Percentiles rank a stretch among this genome's conserved stretches.
Conservation (phyloP, 176 grass and related monocot species). For the Oryza longistaminata region DNA sequence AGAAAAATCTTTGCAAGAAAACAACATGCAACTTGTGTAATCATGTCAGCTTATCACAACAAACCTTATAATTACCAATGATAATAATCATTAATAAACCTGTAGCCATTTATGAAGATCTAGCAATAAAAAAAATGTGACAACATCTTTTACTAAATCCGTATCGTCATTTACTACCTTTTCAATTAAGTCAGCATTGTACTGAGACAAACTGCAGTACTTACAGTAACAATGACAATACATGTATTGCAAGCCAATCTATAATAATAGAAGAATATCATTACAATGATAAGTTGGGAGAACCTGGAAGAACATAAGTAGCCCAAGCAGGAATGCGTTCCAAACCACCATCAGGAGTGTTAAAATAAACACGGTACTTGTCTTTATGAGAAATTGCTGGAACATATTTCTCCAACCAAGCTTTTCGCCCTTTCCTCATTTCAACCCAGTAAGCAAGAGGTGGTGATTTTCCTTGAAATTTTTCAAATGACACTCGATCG, state of each 20-base stretch:
- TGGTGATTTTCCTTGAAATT: conserved; percentile 77
- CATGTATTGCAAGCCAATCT: background rate
- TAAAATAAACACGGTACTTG: conserved; percentile 95
- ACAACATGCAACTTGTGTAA: background rate
- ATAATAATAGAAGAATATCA: conserved; percentile 23
- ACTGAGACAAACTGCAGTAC: background rate
- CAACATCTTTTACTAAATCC: background rate
- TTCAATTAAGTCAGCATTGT: too few species aligned
- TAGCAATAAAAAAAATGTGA: background rate
- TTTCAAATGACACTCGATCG: conserved; percentile 70
- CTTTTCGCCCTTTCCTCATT: conserved; percentile 82
- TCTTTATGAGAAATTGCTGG: conserved; percentile 74
- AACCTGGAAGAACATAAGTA: conserved; percentile 93
- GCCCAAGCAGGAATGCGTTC: conserved; percentile 94
- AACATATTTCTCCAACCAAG: conserved; percentile 88
- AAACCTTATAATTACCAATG: background rate
- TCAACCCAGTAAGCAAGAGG: conserved; percentile 92
- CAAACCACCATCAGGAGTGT: conserved; percentile 88
- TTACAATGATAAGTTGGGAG: conserved; percentile 12
- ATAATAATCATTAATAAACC: conserved; percentile 1
- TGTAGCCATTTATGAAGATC: background rate
- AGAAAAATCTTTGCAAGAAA: background rate
- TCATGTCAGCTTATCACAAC: conserved; percentile 7
- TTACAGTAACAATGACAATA: background rate
- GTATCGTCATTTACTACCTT: background rate